A percentile compares a stretch with the other conserved stretches of the same genome.
These are phyloP conservation scores for Ailanthus altissimus DNA, from an alignment of 345 rosid species.

Conservation along the genomic window DNA sequence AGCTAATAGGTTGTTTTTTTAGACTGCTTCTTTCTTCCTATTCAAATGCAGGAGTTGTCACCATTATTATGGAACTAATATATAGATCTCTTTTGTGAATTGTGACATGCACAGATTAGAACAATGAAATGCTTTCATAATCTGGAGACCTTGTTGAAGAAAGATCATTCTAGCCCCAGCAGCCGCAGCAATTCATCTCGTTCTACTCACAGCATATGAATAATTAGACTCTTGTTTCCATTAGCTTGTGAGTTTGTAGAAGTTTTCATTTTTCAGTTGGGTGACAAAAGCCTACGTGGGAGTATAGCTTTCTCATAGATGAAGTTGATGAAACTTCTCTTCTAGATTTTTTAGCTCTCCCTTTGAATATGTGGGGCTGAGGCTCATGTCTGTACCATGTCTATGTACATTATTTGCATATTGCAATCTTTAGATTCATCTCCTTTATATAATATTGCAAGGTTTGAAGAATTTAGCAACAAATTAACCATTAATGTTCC, in stretches of 20 bases:
- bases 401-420: constrained; percentile 19
- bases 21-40: neutral
- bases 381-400: neutral
- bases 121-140: constrained; percentile 75
- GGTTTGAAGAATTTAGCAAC: neutral
- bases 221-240: neutral
- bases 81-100: constrained; percentile 12
- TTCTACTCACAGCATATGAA: constrained; percentile 43
- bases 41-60: neutral
- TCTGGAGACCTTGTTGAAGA: constrained; percentile 65
- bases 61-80: neutral
- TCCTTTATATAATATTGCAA: neutral
- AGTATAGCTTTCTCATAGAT: neutral
- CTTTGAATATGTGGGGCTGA: constrained; percentile 23
- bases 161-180: constrained; percentile 55
- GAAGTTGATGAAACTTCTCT: neutral
- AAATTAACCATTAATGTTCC: neutral
- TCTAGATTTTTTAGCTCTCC: neutral
- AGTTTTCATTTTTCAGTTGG: neutral
- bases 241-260: constrained; percentile 18
- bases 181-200: constrained; percentile 55
- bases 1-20: neutral
- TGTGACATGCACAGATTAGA: constrained; percentile 47
- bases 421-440: neutral
- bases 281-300: neutral